A percentile compares a stretch with the other conserved stretches of the same genome.
These are phyloP conservation scores for Annulohypoxylon nitens DNA, from an alignment of 495 filamentous ascomycete genomes.

Conservation along the genomic window DNA sequence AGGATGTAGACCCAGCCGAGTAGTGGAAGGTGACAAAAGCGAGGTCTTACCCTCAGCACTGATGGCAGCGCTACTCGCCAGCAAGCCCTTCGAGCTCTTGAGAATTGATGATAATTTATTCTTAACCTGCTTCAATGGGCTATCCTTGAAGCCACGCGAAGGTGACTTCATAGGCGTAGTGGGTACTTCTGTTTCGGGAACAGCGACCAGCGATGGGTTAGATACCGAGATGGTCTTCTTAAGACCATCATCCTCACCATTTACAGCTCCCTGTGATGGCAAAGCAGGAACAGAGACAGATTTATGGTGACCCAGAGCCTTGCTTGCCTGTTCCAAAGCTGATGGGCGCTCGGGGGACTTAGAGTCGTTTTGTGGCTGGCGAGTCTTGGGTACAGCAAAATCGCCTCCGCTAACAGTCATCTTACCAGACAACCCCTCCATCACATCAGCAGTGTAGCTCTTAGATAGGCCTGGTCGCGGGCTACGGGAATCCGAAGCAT, in stretches of 20 bases:
- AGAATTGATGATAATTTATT: slow-evolving; percentile 88
- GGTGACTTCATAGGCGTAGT: slow-evolving; percentile 81
- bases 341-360: slow-evolving; percentile 58
- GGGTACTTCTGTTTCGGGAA: slow-evolving; percentile 60
- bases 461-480: slow-evolving; percentile 66
- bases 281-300: slow-evolving; percentile 67
- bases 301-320: slow-evolving; percentile 62
- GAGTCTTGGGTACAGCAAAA: slow-evolving; percentile 56
- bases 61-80: slow-evolving; percentile 81
- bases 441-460: slow-evolving; percentile 69
- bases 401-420: slow-evolving; percentile 56
- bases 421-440: slow-evolving; percentile 67
- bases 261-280: slow-evolving; percentile 56
- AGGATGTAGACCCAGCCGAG: slow-evolving; percentile 52
- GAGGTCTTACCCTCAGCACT: slow-evolving; percentile 80
- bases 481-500: slow-evolving; percentile 53
- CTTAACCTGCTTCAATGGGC: slow-evolving; percentile 88
- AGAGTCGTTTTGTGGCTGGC: slow-evolving; percentile 46
- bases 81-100: slow-evolving; percentile 84
- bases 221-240: slow-evolving; percentile 76
- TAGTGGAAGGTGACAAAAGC: slow-evolving; percentile 59
- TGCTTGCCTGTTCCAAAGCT: slow-evolving; percentile 51
- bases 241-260: slow-evolving; percentile 54
- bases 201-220: slow-evolving; percentile 64
- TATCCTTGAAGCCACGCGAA: slow-evolving; percentile 74